A percentile compares a stretch with the other conserved stretches of the same genome.
Evolutionary conservation across 2,329 filamentous ascomycete species (phyloP).

Genomic region (Colletotrichum sp.): DNA sequence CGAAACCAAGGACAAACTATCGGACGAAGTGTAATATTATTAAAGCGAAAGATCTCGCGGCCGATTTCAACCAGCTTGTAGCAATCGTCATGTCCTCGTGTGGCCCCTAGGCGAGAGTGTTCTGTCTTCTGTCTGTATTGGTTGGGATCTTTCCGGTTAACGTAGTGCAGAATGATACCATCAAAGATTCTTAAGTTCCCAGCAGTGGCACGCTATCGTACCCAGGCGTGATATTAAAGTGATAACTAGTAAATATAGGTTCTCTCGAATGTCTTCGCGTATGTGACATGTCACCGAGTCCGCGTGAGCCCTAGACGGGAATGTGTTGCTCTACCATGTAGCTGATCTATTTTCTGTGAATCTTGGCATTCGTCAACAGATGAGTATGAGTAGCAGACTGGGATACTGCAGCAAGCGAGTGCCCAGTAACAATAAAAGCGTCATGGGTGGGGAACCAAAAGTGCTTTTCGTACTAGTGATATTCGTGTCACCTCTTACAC

Average conservation of each 20-base stretch:
- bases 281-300: no score
- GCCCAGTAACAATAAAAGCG: fast-evolving
- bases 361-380: fast-evolving
- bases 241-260: not conserved
- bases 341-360: no score
- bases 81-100: not conserved
- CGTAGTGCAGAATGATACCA: not conserved
- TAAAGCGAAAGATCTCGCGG: not conserved
- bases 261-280: no score
- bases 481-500: no score
- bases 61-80: not conserved
- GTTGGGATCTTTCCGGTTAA: not conserved
- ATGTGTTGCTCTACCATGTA: no score
- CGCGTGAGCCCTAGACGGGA: no score
- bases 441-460: no score
- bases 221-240: fast-evolving
- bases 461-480: no score
- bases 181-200: fast-evolving
- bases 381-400: no score
- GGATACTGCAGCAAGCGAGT: no score
- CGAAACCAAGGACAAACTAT: not conserved
- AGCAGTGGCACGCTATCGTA: fast-evolving
- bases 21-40: not conserved
- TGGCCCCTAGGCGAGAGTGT: not conserved
- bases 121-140: not conserved